Evolutionary conservation across 2,329 filamentous ascomycete genomes (phyloP).

Genomic region (Beauveria pseudobassiana): DNA sequence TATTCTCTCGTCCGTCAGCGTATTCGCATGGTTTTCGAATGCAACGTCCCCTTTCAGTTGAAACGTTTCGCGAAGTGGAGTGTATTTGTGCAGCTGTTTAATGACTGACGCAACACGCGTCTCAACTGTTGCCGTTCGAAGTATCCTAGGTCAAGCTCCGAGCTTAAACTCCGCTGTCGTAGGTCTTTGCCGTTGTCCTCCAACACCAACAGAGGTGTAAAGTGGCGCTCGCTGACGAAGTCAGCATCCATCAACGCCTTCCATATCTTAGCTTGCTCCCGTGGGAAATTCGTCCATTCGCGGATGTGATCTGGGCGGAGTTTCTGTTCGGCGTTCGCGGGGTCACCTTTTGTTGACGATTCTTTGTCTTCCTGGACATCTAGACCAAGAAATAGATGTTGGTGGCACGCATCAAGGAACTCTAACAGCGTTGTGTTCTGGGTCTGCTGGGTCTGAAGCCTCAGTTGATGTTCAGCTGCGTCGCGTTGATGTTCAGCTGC

Average conservation of each 20-base stretch:
- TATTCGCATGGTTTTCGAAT: not conserved
- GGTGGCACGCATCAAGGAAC: too few species aligned
- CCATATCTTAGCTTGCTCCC: not conserved
- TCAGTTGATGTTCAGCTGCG: too few species aligned
- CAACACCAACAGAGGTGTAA: not conserved
- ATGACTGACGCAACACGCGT: not conserved
- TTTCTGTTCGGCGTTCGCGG: slow-evolving; percentile 2
- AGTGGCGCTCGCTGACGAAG: not conserved
- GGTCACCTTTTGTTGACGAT: not conserved
- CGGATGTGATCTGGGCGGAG: not conserved
- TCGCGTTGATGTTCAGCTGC: too few species aligned
- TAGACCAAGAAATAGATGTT: too few species aligned
- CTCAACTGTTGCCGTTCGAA: slow-evolving; percentile 5
- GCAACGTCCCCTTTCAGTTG: slow-evolving; percentile 1
- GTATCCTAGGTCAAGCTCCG: slow-evolving; percentile 4
- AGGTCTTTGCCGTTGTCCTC: not conserved
- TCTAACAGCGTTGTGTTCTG: not conserved
- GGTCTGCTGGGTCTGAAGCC: too few species aligned
- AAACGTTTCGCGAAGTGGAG: not conserved
- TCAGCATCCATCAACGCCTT: not conserved
- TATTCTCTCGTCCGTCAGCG: not conserved
- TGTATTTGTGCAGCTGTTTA: not conserved
- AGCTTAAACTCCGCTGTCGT: not conserved
- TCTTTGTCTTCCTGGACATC: too few species aligned
- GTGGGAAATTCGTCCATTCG: not conserved